Base-by-base conservation (phyloP, 2,329 filamentous ascomycete species). In the Pezicula rhizophila region DNA sequence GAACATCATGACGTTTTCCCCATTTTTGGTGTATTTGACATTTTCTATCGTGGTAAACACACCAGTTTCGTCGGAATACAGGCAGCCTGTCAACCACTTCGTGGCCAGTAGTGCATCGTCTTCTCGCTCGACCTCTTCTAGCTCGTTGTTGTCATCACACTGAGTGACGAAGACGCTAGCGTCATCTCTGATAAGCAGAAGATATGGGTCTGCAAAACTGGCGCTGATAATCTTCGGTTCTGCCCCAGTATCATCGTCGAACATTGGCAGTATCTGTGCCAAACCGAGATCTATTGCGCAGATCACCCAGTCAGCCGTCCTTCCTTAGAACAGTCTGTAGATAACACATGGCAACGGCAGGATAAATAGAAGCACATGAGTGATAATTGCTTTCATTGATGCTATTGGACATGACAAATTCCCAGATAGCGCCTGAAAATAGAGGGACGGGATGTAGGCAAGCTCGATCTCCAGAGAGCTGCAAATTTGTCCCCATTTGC, bases 221-320 rank as follows among this genome's bases (percentile, higher is more conserved):
- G 88, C 86, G 60, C 82, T 86, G 41, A 90, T 72, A 38, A 93
- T 85, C 46, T 84, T 78, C 4, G 89, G 84, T 60, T 96, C 89
- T 17, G 80, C 84, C 11, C 87, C 90, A 0, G 85, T 91, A 55
- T 93, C 88, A 60, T 96, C 93, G 59, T 97, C 93, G 53, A 89
- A 80, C 78, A 97, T 89, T 1, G 91, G 89, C 44, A 96, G 78
- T 47, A 99, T 97, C 62, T 97, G 92, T 41, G 85, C 84, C 46
- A 99, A 77, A 10, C 86, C 88, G 51, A 99, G 79, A 66, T 95
- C 89, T 89, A 60, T 43, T 47, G 57, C 11, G 52, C 48, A 38
- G 48, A 43, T 47, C 39, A 42, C 20, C 38, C 20, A 40, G 46
- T 59, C 39, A 56, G 47, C 54, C 50, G 34, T 43, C 15, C 33